Evolutionary conservation across 306 rosid genomes (phyloP), one percentile per base, ranked within the genome.

Genomic region (Trifolium subterraneum): DNA sequence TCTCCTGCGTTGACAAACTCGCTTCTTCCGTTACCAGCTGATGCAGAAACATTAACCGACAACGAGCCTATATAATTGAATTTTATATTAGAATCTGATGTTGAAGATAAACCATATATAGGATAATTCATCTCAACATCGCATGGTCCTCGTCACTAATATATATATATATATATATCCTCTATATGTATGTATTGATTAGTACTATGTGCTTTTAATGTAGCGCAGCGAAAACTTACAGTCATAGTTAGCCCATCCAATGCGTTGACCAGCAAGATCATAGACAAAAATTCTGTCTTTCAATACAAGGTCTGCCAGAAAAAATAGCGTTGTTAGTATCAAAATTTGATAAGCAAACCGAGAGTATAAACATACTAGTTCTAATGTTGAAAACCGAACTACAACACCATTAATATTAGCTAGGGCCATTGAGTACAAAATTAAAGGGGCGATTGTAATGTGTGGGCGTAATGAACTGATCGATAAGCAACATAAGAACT

Each of bases 221-320:
- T 7, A 76, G 73, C 44, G 60, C 66, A 10, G 19, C 27, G 33
- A 67, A 77, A 78, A 90, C 99, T 94, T 82, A 94, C 97, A 94
- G 83, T 94, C 90, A 74, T 92, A 94, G 81, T 87, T 81, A 6
- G 90, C 69, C 99, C 99, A 94, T 73, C 99, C 99, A 36, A 94
- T 87, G 71, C 92, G 91, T 78, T 84, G 92, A 69, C 84, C 76
- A 48, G 81, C 92, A 74, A 94, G 83, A 87, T 94, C 97, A 52
- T 94, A 94, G 60, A 94, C 90, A 39, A 94, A 77, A 27, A 92
- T 90, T 83, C 86, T 87, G 86, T 94, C 97, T 78, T 92, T 94
- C 4, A 94, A 79, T 66, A 92, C 93, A 64, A 94, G 92, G 80
- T 94, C 99, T 94, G 95, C 71, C 66, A 52, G 73, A 75, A 75